Conservation (phyloP, 306 rosid genomes). For the Dalbergia cultrata region DNA sequence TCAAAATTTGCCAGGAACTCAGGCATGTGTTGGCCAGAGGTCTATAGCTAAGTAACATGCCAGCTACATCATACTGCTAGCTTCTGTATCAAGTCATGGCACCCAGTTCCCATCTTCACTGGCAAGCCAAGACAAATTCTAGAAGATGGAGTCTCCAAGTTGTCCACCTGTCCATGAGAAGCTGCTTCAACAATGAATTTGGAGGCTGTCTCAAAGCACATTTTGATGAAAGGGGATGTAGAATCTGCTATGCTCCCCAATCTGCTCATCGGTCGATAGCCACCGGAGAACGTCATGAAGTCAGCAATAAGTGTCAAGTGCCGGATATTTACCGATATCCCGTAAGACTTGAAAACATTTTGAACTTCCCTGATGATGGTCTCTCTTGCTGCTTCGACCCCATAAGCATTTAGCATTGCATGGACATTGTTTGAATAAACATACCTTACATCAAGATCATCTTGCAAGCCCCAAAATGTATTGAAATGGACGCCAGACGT, state of each 20-base stretch:
- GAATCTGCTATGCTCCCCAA: slow-evolving; percentile 73
- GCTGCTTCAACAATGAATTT: slow-evolving; percentile 91
- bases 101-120: slow-evolving; percentile 82
- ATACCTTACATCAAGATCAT: slow-evolving; percentile 71
- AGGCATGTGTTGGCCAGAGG: neutral
- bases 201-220: slow-evolving; percentile 85
- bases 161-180: slow-evolving; percentile 71
- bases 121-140: slow-evolving; percentile 95
- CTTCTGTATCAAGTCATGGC: slow-evolving; percentile 81
- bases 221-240: slow-evolving; percentile 78
- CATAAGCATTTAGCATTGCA: slow-evolving; percentile 73
- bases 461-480: slow-evolving; percentile 78
- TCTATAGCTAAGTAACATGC: neutral
- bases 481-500: slow-evolving; percentile 80
- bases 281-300: slow-evolving; percentile 80
- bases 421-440: slow-evolving; percentile 78
- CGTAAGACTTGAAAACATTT: slow-evolving; percentile 83
- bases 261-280: slow-evolving; percentile 81
- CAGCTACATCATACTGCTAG: slow-evolving; percentile 52
- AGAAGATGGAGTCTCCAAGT: slow-evolving; percentile 89
- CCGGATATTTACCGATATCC: slow-evolving; percentile 83
- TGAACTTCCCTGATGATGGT: slow-evolving; percentile 83
- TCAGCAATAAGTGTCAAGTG: slow-evolving; percentile 90
- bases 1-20: slow-evolving; percentile 50
- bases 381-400: slow-evolving; percentile 94